A percentile compares a stretch with the other conserved stretches of the same genome.
Evolutionary conservation across 2,329 filamentous ascomycete genomes (phyloP).

Genomic region (Epichloe gansuensis): DNA sequence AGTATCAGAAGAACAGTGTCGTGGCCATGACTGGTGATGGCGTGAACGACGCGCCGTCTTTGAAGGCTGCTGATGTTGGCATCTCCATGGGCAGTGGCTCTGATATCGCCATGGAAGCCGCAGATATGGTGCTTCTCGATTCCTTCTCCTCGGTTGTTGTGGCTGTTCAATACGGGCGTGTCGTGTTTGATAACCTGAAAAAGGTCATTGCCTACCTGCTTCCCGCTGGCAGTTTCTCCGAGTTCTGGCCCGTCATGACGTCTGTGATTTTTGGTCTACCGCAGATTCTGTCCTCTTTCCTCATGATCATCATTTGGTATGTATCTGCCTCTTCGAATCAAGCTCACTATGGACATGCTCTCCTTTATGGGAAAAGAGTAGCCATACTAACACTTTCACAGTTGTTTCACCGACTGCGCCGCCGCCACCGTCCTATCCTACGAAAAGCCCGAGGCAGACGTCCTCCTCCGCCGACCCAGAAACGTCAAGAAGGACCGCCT

Average conservation of each 20-base stretch:
- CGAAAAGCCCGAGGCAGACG: slow-evolving; percentile 63
- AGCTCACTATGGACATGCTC: no score
- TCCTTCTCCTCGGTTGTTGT: slow-evolving; percentile 60
- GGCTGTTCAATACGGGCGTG: slow-evolving; percentile 57
- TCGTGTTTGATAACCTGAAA: slow-evolving; percentile 70
- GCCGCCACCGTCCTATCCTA: slow-evolving; percentile 63
- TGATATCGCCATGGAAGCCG: slow-evolving; percentile 70
- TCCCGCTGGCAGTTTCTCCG: slow-evolving; percentile 59
- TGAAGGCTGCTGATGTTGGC: slow-evolving; percentile 68
- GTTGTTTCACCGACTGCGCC: slow-evolving; percentile 65
- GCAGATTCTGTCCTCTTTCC: slow-evolving; percentile 58
- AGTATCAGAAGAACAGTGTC: slow-evolving; percentile 53
- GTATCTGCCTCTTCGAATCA: slow-evolving; percentile 1
- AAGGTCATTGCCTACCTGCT: slow-evolving; percentile 60
- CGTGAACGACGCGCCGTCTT: slow-evolving; percentile 73
- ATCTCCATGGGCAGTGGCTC: slow-evolving; percentile 72
- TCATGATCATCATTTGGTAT: slow-evolving; percentile 56
- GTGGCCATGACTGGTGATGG: slow-evolving; percentile 81
- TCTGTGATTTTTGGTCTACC: slow-evolving; percentile 61
- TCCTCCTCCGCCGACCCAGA: slow-evolving; percentile 55
- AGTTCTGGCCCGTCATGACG: slow-evolving; percentile 65
- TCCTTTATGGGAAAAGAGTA: no score
- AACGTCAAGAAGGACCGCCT: slow-evolving; percentile 57
- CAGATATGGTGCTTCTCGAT: slow-evolving; percentile 70
- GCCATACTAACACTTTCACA: slow-evolving; percentile 12